Evolutionary conservation across 2,329 filamentous ascomycete species (phyloP).

Genomic region (Penicillium sclerotiorum): DNA sequence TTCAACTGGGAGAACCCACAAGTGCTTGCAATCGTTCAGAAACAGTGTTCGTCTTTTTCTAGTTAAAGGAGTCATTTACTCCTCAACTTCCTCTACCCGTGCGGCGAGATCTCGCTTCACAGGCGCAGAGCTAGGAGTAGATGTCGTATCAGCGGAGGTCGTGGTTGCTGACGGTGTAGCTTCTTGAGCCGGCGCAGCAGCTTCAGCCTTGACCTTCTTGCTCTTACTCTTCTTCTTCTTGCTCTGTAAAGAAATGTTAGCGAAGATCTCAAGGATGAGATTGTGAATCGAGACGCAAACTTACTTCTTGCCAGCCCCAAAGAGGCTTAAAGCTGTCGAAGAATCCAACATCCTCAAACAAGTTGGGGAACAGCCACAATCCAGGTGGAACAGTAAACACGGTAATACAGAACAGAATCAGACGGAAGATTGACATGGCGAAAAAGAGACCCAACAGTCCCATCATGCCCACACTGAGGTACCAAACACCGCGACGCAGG

Average conservation of each 20-base stretch:
- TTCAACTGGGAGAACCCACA: not conserved
- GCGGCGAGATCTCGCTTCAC: conserved; percentile 46
- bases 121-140: conserved; percentile 30
- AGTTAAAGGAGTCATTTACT: conserved; percentile 29
- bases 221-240: conserved; percentile 47
- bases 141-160: conserved; percentile 39
- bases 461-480: conserved; percentile 91
- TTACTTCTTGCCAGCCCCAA: conserved; percentile 97
- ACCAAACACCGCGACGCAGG: conserved; percentile 92
- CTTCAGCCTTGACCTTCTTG: conserved; percentile 38
- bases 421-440: conserved; percentile 92
- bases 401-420: conserved; percentile 91
- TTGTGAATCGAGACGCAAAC: conserved; percentile 28
- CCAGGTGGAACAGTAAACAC: conserved; percentile 83
- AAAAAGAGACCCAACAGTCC: conserved; percentile 92
- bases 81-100: conserved; percentile 51
- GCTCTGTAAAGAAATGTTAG: conserved; percentile 9
- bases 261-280: not conserved
- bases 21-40: not conserved
- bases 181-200: conserved; percentile 16
- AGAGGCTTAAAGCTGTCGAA: conserved; percentile 94
- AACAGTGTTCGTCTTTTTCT: not conserved
- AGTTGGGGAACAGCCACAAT: conserved; percentile 96
- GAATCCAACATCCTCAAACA: conserved; percentile 98
- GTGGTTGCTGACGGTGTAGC: conserved; percentile 34